Base-by-base conservation (phyloP, 1,284 basidiomycete genomes). In the Baeospora myosura region DNA sequence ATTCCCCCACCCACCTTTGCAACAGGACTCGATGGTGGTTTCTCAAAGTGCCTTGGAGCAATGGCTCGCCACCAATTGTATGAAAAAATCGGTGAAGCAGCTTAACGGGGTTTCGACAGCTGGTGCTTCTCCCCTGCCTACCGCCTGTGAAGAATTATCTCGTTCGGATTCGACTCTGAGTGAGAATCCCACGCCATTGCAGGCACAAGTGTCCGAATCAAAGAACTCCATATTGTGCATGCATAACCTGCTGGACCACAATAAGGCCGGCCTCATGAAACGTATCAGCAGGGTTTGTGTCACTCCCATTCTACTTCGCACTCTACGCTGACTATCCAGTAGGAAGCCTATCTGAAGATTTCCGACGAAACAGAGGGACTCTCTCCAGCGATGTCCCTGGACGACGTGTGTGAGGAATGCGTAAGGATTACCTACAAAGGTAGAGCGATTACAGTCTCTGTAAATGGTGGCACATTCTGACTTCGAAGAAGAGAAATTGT, bases 381-480 rank as follows among this genome's bases (percentile, higher is more conserved):
- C 57, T 3, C 69, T 84, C 44, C 52, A 62, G 12, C 78, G 31
- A 54, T 80, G 18, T 60, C 57, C 23, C 61, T 68, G 2, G 50
- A 63, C 6, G 73, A 81, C 45, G 68, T 83, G n/a, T 90, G 87
- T 54, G 59, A 62, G 21, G 50, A 58, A 20, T 90, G 87, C 56
- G 73, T 84, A 3, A 56, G 64, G 33, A 59, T 58, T 12, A 62
- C 66, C n/a, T 86, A 86, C 60, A 57, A 56, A 48, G 86, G 87
- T 81, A 52, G n/a, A 41, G 58, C 50, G 12, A 31, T 31, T 41
- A 20, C 25, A 8, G 34, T 23, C 39, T 34, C 31, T 33, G 17
- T 16, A 35, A 29, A 22, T 20, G 22, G 34, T 12, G 36, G 21
- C 18, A 32, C n/a, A 11, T 40, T 40, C 33, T 26, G 2, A 34